A percentile compares a stretch with the other conserved stretches of the same genome.
Evolutionary conservation across 2,329 filamentous ascomycete species (phyloP).

Genomic region (Coniochaeta hoffmannii): DNA sequence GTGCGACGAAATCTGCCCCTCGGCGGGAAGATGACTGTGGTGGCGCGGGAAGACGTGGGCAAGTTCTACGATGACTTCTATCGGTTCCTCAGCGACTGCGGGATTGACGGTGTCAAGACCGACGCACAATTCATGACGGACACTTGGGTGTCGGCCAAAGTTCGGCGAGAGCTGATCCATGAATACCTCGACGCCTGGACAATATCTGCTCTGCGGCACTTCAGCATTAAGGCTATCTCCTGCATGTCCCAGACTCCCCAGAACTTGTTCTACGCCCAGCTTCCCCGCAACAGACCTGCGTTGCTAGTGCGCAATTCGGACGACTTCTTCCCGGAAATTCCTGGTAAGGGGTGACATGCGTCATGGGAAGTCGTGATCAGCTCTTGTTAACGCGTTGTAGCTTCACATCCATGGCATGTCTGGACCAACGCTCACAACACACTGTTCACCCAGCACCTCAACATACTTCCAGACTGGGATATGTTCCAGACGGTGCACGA

Average conservation of each 20-base stretch:
- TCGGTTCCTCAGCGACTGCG: slow-evolving; percentile 62
- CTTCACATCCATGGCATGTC: slow-evolving; percentile 88
- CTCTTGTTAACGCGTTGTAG: slow-evolving; percentile 13
- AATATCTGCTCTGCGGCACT: slow-evolving; percentile 67
- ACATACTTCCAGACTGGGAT: slow-evolving; percentile 77
- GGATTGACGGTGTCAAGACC: slow-evolving; percentile 84
- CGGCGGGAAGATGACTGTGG: slow-evolving; percentile 61
- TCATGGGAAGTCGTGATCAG: neutral
- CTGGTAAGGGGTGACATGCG: slow-evolving; percentile 17
- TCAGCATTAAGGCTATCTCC: slow-evolving; percentile 71
- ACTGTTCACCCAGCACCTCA: slow-evolving; percentile 75
- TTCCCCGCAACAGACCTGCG: slow-evolving; percentile 66
- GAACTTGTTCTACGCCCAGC: slow-evolving; percentile 75
- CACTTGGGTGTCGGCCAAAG: slow-evolving; percentile 58
- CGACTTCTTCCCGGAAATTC: slow-evolving; percentile 83
- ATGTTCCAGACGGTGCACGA: slow-evolving; percentile 60
- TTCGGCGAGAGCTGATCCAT: slow-evolving; percentile 63
- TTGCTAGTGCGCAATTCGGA: slow-evolving; percentile 79
- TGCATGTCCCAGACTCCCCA: slow-evolving; percentile 94
- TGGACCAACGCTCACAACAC: slow-evolving; percentile 90
- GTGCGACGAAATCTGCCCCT: slow-evolving; percentile 38
- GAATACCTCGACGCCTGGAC: slow-evolving; percentile 84
- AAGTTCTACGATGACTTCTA: slow-evolving; percentile 92
- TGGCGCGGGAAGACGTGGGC: slow-evolving; percentile 66
- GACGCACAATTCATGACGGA: slow-evolving; percentile 91